Percentiles rank a stretch among this genome's conserved stretches.
phyloP scores from a whole-genome alignment of 1,139 yeast species.

The Geotrichum reessii region DNA sequence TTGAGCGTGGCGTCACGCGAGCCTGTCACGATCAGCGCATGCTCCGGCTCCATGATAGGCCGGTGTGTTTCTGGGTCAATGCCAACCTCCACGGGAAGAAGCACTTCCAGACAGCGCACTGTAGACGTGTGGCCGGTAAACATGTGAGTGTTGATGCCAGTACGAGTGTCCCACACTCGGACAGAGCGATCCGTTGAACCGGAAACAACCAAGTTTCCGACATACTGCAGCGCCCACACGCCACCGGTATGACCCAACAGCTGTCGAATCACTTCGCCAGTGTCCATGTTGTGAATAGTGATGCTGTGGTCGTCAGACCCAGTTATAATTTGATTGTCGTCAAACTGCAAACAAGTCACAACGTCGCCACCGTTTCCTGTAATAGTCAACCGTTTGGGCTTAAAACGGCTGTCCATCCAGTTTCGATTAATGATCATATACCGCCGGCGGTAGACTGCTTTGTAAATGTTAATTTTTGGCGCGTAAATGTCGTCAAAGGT shows the following conservation, averaged over 20 bases:
- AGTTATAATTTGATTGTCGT: slow-evolving; percentile 82
- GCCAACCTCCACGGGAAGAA: slow-evolving; percentile 49
- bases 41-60: slow-evolving; percentile 56
- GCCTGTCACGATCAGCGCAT: slow-evolving; percentile 72
- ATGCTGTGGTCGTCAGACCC: slow-evolving; percentile 88
- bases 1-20: slow-evolving; percentile 85
- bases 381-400: slow-evolving; percentile 64
- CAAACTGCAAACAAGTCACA: slow-evolving; percentile 91
- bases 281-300: slow-evolving; percentile 70
- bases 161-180: slow-evolving; percentile 78
- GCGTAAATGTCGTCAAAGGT: slow-evolving; percentile 14
- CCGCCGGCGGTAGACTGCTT: slow-evolving; percentile 61
- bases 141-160: slow-evolving; percentile 74
- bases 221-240: slow-evolving; percentile 94
- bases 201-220: slow-evolving; percentile 69
- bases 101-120: slow-evolving; percentile 81
- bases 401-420: slow-evolving; percentile 76
- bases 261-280: slow-evolving; percentile 50
- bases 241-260: slow-evolving; percentile 93
- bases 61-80: slow-evolving; percentile 42
- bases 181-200: slow-evolving; percentile 93
- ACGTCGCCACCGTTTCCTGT: slow-evolving; percentile 75
- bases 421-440: slow-evolving; percentile 52
- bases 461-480: slow-evolving; percentile 38
- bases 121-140: slow-evolving; percentile 91